Conservation (phyloP, 2,329 filamentous ascomycete genomes). For the Xylariaceae sp. region DNA sequence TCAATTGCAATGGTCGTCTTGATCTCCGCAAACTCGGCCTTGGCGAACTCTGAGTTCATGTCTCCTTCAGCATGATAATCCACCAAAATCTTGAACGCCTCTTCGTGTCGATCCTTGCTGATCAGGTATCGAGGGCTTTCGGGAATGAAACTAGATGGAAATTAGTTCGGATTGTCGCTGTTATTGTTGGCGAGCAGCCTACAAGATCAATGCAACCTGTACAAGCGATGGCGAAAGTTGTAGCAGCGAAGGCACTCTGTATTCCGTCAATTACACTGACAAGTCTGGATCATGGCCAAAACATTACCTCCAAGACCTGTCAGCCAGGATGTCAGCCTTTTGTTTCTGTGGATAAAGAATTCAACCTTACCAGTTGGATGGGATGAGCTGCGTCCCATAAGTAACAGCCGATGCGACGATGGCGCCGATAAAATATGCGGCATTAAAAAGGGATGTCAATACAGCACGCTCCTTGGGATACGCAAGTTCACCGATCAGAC, state of each 20-base stretch:
- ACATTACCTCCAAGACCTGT: slow-evolving; percentile 34
- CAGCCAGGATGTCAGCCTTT: slow-evolving; percentile 10
- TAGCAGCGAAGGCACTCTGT: slow-evolving; percentile 42
- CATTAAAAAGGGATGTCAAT: slow-evolving; percentile 59
- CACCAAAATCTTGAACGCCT: slow-evolving; percentile 31
- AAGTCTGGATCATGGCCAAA: neutral
- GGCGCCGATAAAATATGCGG: slow-evolving; percentile 54
- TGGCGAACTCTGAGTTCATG: slow-evolving; percentile 44
- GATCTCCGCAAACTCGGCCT: slow-evolving; percentile 53
- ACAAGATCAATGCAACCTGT: slow-evolving; percentile 41
- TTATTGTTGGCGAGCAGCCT: slow-evolving; percentile 4
- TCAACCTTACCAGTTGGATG: slow-evolving; percentile 27
- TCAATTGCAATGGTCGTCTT: slow-evolving; percentile 43
- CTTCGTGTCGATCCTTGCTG: slow-evolving; percentile 32
- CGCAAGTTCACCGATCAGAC: slow-evolving; percentile 58
- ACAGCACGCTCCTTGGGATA: slow-evolving; percentile 60
- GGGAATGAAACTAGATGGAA: slow-evolving; percentile 25
- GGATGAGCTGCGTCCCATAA: slow-evolving; percentile 40
- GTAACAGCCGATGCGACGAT: slow-evolving; percentile 50
- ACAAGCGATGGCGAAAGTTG: slow-evolving; percentile 41
- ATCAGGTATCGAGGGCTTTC: slow-evolving; percentile 32
- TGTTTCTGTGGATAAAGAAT: neutral
- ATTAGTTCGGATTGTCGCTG: slow-evolving; percentile 2
- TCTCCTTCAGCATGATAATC: slow-evolving; percentile 46
- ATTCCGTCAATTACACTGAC: slow-evolving; percentile 26